Base-by-base conservation (phyloP, 2,329 filamentous ascomycete genomes). In the Hymenoscyphus fraxineus region DNA sequence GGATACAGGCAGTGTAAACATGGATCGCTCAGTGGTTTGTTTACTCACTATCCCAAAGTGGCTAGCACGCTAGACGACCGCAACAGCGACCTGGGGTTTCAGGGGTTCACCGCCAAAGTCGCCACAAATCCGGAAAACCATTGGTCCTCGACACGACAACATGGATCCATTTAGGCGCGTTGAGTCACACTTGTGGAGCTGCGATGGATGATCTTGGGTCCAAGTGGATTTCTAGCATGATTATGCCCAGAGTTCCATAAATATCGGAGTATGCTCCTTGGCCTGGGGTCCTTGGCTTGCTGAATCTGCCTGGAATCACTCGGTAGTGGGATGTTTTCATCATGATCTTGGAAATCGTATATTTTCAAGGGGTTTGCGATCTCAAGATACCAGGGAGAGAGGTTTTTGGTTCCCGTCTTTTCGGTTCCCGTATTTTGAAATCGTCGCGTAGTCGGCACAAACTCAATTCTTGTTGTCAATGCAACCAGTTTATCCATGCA, bases 31-130 rank as follows among this genome's bases (percentile, higher is more conserved):
- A 19, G 22, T 51, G 44, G 44, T 61, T 66, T 79, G 82, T 83
- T 82, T 81, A 78, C 75, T 75, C 74, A 77, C 80, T 70, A 51
- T 51, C 80, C 78, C 70, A 70, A 76, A 68, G 6, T 6, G 75
- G 76, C 3, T 60, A 81, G 79, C 35, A 35, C 35, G 6, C 35
- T 35, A 10, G 35, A 35, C 70, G 73, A 66, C 57, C 54, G 13
- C 62, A 62, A 64, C 62, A 59, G 61, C n/a, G 55, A 59, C 61
- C 61, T 16, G 35, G n/a, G 38, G 40, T 41, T 6, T 63, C 61
- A 27, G 66, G 66, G 64, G 7, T 35, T 1, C 35, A 57, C 54
- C 41, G 10, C 32, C 47, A 62, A 35, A 35, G 59, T 15, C 59
- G n/a, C 54, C 32, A 58, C 32, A 40, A 38, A 44, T 59, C 58